Percentiles rank a stretch among this genome's conserved stretches.
These are phyloP conservation scores for Penicillium taxi DNA, from an alignment of 495 filamentous ascomycete genomes.

Conservation along the genomic window DNA sequence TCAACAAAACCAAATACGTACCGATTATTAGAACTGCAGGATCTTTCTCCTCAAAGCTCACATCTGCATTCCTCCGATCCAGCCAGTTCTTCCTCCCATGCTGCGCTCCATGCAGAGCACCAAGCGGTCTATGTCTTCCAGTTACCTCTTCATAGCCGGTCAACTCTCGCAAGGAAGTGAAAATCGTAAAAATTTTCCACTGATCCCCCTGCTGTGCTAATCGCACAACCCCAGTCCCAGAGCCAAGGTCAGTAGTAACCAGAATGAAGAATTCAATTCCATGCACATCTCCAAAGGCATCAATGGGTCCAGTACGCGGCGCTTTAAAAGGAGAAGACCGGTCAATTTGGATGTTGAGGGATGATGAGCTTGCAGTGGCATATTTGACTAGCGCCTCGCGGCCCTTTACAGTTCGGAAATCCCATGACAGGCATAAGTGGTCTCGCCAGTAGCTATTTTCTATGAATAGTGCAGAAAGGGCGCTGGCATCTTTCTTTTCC, in stretches of 20 bases:
- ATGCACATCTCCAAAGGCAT: conserved; percentile 40
- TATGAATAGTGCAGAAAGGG: conserved; percentile 35
- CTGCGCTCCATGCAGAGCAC: conserved; percentile 46
- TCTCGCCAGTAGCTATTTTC: conserved; percentile 39
- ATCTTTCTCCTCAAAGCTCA: conserved; percentile 44
- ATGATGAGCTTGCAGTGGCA: conserved; percentile 30
- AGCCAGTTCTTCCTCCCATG: conserved; percentile 54
- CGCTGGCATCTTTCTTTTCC: conserved; percentile 21
- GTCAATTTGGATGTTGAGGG: conserved; percentile 44
- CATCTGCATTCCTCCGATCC: conserved; percentile 50
- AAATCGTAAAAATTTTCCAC: conserved; percentile 62
- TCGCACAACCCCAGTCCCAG: conserved; percentile 48
- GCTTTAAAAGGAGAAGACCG: conserved; percentile 31
- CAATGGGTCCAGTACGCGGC: conserved; percentile 43
- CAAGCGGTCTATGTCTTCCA: conserved; percentile 30
- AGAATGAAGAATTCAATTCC: conserved; percentile 47
- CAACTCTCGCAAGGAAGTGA: conserved; percentile 46
- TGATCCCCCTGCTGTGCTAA: conserved; percentile 40
- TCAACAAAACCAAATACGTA: conserved; percentile 36
- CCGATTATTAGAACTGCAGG: conserved; percentile 64
- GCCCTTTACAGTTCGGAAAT: conserved; percentile 47
- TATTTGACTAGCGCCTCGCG: conserved; percentile 42
- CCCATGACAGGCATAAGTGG: conserved; percentile 38
- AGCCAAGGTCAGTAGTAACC: conserved; percentile 40
- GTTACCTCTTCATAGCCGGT: conserved; percentile 40